Evolutionary conservation across 148 eudicot species (phyloP), one percentile per base, ranked within the genome.

Genomic region (Rhododendron molle): DNA sequence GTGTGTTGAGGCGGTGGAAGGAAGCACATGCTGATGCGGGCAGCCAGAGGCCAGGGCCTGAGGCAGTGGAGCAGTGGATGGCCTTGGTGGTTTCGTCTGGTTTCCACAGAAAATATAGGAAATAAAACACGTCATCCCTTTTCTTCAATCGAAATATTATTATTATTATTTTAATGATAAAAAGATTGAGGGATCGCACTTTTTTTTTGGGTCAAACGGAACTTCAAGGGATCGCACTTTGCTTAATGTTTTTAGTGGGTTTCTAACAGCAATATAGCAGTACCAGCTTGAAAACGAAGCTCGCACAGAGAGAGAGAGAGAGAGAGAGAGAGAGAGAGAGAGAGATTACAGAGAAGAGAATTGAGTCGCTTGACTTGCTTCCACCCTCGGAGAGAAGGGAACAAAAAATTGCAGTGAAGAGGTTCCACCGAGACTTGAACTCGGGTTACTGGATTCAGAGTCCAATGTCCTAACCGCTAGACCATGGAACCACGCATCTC

Each of bases 391-490:
- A 47, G 82, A 50, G n/a, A 49, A 30, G 11, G 11, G 21, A 28
- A 73, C 18, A 73, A 4, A 6, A 15, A 73, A 73, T 0, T 0
- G 5, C 0, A 28, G 5, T 28, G 1, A 14, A 14, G 0, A 30
- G 77, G 77, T 84, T 84, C 86, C 86, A 77, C 86, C 81, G 86
- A 84, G 81, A 84, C n/a, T 84, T 84, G 73, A 67, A 67, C 73
- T 67, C 73, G 73, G 73, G 73, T 67, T 67, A 26, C 34, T 67
- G 73, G 73, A 84, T 84, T 84, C 81, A 84, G 86, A 76, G 86
- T 74, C 85, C 85, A 72, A 73, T 74, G 85, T 84, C 80, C 85
- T 84, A n/a, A 84, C 85, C 85, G 56, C 86, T 84, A 77, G 81
- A 84, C 86, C 81, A 76, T 84, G 86, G 86, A 84, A 84, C 86